Percentiles rank a stretch among this genome's conserved stretches.
Conservation (phyloP, 805 yeast genomes). For the Suhomyces sp. region DNA sequence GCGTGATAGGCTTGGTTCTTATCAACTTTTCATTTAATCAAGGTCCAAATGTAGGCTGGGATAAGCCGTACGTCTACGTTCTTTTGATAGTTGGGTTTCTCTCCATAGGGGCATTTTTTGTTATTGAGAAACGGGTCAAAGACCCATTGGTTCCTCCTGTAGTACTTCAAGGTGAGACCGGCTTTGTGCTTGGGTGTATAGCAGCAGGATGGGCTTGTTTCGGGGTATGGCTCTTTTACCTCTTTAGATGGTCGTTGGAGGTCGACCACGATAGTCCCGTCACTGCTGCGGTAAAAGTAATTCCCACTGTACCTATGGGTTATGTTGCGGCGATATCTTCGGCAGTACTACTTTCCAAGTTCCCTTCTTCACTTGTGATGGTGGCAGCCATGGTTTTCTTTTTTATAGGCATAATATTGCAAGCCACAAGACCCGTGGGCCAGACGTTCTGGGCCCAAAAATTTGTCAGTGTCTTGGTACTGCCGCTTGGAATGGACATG, state of each 20-base stretch:
- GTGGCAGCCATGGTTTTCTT: constrained; percentile 12
- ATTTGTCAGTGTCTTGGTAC: constrained; percentile 12
- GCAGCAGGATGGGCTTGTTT: constrained; percentile 21
- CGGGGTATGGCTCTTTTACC: constrained; percentile 17
- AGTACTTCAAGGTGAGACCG: constrained; percentile 14
- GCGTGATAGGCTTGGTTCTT: constrained; percentile 15
- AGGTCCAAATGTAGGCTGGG: constrained; percentile 20
- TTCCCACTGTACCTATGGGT: constrained; percentile 16
- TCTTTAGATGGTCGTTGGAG: constrained; percentile 12
- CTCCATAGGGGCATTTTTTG: constrained; percentile 10
- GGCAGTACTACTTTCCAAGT: constrained; percentile 6
- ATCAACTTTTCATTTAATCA: constrained; percentile 20
- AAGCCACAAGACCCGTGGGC: constrained; percentile 17
- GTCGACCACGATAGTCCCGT: constrained; percentile 11
- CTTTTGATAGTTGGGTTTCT: constrained; percentile 16
- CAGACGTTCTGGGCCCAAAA: constrained; percentile 19
- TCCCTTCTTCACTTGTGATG: constrained; percentile 13
- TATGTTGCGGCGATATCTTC: constrained; percentile 12
- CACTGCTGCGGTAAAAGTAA: constrained; percentile 15
- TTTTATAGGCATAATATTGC: constrained; percentile 10
- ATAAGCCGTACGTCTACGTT: constrained; percentile 16
- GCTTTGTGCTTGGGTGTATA: constrained; percentile 16
- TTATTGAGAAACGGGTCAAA: constrained; percentile 6
- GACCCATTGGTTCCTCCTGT: constrained; percentile 15
- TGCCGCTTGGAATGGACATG: constrained; percentile 19